Conservation (phyloP, 139 green algal species). For the Tetradesmus lagerheimii region DNA sequence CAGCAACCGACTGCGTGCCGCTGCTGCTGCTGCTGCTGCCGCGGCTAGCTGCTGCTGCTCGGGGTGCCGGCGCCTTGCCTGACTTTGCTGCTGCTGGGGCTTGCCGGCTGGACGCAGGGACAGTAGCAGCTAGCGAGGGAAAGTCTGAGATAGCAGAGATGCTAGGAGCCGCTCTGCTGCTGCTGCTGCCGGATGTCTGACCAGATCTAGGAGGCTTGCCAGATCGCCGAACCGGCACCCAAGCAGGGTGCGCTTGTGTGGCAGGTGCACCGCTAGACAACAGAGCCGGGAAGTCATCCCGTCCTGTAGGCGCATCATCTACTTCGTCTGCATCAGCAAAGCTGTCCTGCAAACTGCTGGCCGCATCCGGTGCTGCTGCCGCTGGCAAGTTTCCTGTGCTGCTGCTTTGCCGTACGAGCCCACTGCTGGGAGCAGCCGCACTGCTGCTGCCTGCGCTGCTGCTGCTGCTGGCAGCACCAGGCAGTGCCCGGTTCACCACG, state of each 20-base stretch:
- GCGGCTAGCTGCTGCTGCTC: not conserved
- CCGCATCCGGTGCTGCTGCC: not conserved
- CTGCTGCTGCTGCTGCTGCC: conserved; percentile 1
- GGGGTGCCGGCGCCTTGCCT: not conserved
- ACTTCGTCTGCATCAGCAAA: not conserved
- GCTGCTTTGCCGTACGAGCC: not conserved
- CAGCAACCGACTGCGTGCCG: conserved; percentile 2
- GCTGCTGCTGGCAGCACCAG: conserved; percentile 36
- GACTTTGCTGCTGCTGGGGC: conserved; percentile 14
- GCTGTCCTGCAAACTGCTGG: not conserved
- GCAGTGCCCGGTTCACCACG: conserved; percentile 47
- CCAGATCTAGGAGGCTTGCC: not conserved
- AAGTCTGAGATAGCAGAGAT: conserved; percentile 38
- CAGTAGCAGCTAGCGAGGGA: not conserved
- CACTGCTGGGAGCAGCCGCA: too few relatives aligned
- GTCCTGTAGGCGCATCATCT: not conserved
- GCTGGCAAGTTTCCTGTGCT: not conserved
- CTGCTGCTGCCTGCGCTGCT: conserved; percentile 25
- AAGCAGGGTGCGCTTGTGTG: conserved; percentile 39
- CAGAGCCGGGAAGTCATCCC: conserved; percentile 58
- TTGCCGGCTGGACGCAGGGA: not conserved
- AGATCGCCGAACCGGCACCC: conserved; percentile 27
- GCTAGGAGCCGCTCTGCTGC: conserved; percentile 21
- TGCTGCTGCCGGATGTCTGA: conserved; percentile 19
- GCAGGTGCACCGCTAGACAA: conserved; percentile 16